These are phyloP conservation scores for Urochloa ruziziensis DNA, from an alignment of 176 grass and related monocot species.

Conservation along the genomic window DNA sequence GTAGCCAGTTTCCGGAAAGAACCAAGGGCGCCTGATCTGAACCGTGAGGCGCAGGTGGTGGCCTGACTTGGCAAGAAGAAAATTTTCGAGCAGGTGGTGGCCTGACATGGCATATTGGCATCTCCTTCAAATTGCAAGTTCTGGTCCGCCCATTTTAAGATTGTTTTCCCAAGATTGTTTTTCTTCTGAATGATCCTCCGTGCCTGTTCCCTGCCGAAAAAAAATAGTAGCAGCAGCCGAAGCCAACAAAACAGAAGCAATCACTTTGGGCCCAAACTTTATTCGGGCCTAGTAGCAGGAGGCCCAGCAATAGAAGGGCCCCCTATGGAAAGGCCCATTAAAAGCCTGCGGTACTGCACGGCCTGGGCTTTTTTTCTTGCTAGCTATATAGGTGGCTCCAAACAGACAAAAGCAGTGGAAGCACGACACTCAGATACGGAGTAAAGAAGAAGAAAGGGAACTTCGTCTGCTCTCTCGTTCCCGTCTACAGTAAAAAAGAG, in stretches of 20 bases:
- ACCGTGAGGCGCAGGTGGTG: not conserved
- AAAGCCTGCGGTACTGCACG: not conserved
- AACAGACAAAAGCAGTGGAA: too few relatives aligned
- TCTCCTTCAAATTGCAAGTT: not conserved
- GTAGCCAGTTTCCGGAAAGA: not conserved
- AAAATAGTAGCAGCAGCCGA: too few relatives aligned
- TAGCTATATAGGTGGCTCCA: too few relatives aligned
- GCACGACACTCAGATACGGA: too few relatives aligned
- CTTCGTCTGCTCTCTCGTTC: too few relatives aligned
- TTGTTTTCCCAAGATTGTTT: too few relatives aligned
- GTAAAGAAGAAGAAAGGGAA: too few relatives aligned
- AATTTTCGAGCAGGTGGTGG: not conserved
- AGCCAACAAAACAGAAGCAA: not conserved
- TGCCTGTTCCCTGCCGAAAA: too few relatives aligned
- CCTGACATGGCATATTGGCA: not conserved
- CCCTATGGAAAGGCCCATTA: not conserved
- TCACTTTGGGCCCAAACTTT: not conserved
- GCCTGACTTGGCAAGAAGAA: not conserved
- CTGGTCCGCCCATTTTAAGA: not conserved
- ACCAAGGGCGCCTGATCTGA: not conserved
- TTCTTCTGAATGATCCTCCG: too few relatives aligned
- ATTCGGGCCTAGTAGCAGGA: not conserved
- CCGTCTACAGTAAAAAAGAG: too few relatives aligned
- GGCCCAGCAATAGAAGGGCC: too few relatives aligned
- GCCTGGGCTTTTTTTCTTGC: not conserved